Evolutionary conservation across 1,139 yeast genomes (phyloP).

Genomic region (Suhomyces chickasaworum): DNA sequence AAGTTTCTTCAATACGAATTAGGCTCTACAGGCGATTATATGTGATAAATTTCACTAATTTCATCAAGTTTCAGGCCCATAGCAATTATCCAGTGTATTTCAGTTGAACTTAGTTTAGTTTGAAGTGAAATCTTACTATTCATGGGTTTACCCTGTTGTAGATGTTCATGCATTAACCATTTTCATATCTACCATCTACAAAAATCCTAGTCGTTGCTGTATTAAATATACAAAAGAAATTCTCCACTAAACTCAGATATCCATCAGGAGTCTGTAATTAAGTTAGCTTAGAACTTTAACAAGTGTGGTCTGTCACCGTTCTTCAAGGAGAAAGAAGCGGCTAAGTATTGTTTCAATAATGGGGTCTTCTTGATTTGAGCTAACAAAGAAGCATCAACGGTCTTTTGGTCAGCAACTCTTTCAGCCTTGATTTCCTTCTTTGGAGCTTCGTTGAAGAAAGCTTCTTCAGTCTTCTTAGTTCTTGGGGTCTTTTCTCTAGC

Average conservation of each 20-base stretch:
- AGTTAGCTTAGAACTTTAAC: conserved; percentile 79
- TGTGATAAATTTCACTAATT: no score
- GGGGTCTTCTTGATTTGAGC: conserved; percentile 97
- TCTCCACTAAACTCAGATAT: conserved; percentile 18
- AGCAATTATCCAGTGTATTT: no score
- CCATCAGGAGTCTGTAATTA: conserved; percentile 5
- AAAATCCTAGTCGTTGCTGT: conserved; percentile 23
- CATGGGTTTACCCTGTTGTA: neutral
- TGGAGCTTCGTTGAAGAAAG: conserved; percentile 88
- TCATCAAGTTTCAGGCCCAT: no score
- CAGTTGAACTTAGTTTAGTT: no score
- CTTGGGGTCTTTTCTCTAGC: conserved; percentile 92
- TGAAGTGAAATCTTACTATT: no score
- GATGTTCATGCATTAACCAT: neutral
- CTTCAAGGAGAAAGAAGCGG: conserved; percentile 96
- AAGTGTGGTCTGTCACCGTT: conserved; percentile 98
- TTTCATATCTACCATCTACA: conserved; percentile 1
- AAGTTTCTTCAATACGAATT: no score
- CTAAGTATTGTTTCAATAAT: conserved; percentile 95
- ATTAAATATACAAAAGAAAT: conserved; percentile 40
- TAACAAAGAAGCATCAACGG: conserved; percentile 91
- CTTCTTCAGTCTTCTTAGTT: conserved; percentile 86
- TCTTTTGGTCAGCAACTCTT: conserved; percentile 98
- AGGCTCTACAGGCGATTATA: no score
- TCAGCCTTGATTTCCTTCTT: conserved; percentile 91